phyloP scores from a whole-genome alignment of 2,329 filamentous ascomycete genomes.

The Cylindrodendrum hubeiense region DNA sequence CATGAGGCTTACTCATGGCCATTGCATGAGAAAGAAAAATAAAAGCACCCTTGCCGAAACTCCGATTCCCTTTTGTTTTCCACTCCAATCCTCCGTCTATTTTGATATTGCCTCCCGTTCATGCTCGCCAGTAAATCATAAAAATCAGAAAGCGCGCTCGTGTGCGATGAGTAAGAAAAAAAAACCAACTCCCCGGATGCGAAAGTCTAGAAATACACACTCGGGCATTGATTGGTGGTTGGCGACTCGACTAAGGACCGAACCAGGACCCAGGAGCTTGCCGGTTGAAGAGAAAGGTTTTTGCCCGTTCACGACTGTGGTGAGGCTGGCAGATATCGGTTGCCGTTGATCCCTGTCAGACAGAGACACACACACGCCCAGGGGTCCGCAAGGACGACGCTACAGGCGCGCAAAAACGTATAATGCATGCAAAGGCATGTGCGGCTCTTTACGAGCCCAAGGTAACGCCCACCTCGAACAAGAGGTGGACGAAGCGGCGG shows the following conservation, averaged over 20 bases:
- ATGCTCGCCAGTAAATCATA: conserved; percentile 17
- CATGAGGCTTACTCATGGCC: not conserved
- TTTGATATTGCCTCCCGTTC: conserved; percentile 24
- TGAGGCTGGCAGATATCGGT: not conserved
- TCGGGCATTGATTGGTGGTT: not conserved
- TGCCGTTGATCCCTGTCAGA: conserved; percentile 9
- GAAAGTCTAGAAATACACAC: conserved; percentile 18
- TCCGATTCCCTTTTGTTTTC: conserved; percentile 22
- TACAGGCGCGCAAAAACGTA: conserved; percentile 40
- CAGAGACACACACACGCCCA: conserved; percentile 12
- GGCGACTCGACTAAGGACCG: not conserved
- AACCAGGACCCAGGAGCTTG: no score
- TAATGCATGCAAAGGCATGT: conserved; percentile 41
- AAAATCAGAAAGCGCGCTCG: conserved; percentile 13
- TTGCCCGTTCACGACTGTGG: no score
- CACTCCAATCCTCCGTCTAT: conserved; percentile 22
- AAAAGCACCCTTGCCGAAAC: not conserved
- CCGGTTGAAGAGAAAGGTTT: no score
- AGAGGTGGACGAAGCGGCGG: conserved; percentile 71
- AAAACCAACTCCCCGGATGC: conserved; percentile 1
- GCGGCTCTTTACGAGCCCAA: conserved; percentile 58
- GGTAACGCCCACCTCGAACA: conserved; percentile 69
- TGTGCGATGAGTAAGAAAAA: not conserved
- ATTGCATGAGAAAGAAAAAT: no score
- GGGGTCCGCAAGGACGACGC: no score